Base-by-base conservation (phyloP, 2,329 filamentous ascomycete genomes). In the Microcyclospora tardicrescens region DNA sequence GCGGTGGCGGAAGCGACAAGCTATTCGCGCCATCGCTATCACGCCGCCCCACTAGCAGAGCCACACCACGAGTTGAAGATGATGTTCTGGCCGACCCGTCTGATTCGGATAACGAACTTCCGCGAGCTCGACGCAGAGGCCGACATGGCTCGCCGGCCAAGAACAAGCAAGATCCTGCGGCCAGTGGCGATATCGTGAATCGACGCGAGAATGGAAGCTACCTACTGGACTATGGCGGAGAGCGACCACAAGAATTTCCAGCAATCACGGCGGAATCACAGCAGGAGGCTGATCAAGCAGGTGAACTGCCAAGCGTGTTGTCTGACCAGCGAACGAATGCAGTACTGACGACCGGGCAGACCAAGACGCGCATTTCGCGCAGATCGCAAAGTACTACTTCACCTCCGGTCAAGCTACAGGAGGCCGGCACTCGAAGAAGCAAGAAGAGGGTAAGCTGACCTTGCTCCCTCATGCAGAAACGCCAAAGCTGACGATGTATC, bases 71-170 rank as follows among this genome's bases (percentile, higher is more conserved):
- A 28, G 38, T 49, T 12, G 48, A 46, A 13, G 51, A 51, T 27
- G 51, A 49, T n/a, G 46, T 56, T 3, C 46, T 54, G 12, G 50
- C 47, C 15, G 53, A 55, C 34, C 45, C 50, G 12, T 47, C 49
- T 16, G 48, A 47, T 6, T 49, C 47, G 6, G 50, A 52, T 14
- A 41, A 47, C 15, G 48, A 53, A 16, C 30, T 30, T n/a, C 43
- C 41, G 19, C 41, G 31, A 24, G 40, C 44, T 32, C 39, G 36
- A 28, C 39, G 44, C 13, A 45, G 44, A 16, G 15, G 35, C 11
- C 34, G 46, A 33, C 44, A 43, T 40, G 43, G 40, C 12, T 49
- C 46, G 33, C 47, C 47, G n/a, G 13, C 35, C 24, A 39, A 37
- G 31, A 30, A 34, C 19, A 45, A 42, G 36, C 27, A 24, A 32